Percentiles rank a stretch among this genome's conserved stretches.
Conservation (phyloP, 768 basidiomycete species). For the Mycena vitilis region DNA sequence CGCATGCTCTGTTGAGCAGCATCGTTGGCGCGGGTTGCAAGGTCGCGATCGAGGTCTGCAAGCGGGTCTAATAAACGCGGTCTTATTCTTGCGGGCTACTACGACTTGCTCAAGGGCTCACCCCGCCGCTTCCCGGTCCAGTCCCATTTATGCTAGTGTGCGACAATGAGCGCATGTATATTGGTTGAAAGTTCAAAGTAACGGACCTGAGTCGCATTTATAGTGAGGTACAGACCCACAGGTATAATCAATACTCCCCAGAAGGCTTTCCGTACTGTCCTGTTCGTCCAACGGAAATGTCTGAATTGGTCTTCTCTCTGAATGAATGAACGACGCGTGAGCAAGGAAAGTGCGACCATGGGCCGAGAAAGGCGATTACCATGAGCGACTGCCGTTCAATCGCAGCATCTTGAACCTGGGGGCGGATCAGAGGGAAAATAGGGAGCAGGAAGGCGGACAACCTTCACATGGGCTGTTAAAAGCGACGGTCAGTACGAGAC, state of each 20-base stretch:
- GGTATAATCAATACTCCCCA: conserved; percentile 77
- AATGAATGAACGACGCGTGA: conserved; percentile 43
- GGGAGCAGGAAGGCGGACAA: background rate
- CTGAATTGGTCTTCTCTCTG: conserved; percentile 90
- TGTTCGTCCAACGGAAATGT: conserved; percentile 83
- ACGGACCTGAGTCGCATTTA: conserved; percentile 49
- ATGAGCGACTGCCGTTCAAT: conserved; percentile 67
- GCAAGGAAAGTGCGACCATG: conserved; percentile 14
- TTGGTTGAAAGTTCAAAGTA: background rate
- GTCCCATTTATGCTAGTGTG: conserved; percentile 36
- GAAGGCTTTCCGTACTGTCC: conserved; percentile 70
- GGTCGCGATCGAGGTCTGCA: conserved; percentile 90
- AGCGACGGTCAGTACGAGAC: conserved; percentile 5
- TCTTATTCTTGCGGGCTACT: conserved; percentile 8
- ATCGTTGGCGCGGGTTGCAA: conserved; percentile 89
- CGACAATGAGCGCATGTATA: conserved; percentile 5
- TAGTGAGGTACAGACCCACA: conserved; percentile 61
- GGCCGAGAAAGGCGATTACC: conserved; percentile 45
- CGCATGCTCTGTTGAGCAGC: conserved; percentile 89
- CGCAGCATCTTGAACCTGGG: conserved; percentile 60
- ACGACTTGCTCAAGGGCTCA: conserved; percentile 44
- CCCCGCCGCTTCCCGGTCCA: conserved; percentile 45
- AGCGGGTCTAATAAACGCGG: conserved; percentile 67
- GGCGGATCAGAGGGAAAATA: background rate
- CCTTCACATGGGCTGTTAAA: conserved; percentile 40